Conservation (phyloP, 352 stramenopile genomes). For the Phytophthora brassicae region DNA sequence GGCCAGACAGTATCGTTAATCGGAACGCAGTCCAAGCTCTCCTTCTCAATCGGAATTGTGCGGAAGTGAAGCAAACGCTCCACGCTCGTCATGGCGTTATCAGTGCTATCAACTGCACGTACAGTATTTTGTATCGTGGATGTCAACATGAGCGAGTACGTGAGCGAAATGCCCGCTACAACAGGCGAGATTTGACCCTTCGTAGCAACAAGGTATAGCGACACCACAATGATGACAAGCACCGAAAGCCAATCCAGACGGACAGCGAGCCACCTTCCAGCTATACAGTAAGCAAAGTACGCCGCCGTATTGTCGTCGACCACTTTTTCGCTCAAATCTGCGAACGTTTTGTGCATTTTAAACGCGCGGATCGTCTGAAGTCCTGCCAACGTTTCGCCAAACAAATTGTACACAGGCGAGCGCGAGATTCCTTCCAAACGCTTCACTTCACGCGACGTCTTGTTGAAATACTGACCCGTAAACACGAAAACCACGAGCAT, state of each 20-base stretch:
- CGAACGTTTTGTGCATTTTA: slow-evolving; percentile 36
- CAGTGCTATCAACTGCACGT: slow-evolving; percentile 21
- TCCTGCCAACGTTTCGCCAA: slow-evolving; percentile 14
- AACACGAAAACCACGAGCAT: slow-evolving; percentile 10
- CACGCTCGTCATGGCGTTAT: slow-evolving; percentile 46
- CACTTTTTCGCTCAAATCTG: slow-evolving; percentile 37
- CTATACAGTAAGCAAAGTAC: slow-evolving; percentile 55
- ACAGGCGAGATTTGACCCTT: slow-evolving; percentile 38
- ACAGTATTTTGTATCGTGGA: slow-evolving; percentile 41
- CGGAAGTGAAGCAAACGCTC: slow-evolving; percentile 42
- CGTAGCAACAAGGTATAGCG: slow-evolving; percentile 54
- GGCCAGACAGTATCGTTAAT: slow-evolving; percentile 28
- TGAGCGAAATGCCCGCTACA: slow-evolving; percentile 35
- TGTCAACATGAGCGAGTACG: slow-evolving; percentile 48
- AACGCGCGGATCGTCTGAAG: slow-evolving; percentile 37
- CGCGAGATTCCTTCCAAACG: slow-evolving; percentile 87
- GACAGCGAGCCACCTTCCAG: slow-evolving; percentile 92
- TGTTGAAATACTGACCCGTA: slow-evolving; percentile 58
- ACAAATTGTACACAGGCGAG: slow-evolving; percentile 23
- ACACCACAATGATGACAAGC: slow-evolving; percentile 80
- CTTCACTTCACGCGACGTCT: slow-evolving; percentile 87
- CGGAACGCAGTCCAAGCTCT: slow-evolving; percentile 14
- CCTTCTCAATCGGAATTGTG: slow-evolving; percentile 21
- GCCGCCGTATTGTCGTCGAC: slow-evolving; percentile 47
- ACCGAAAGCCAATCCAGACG: slow-evolving; percentile 84